Base-by-base conservation (phyloP, 805 yeast species). In the Pichia deserticola region DNA sequence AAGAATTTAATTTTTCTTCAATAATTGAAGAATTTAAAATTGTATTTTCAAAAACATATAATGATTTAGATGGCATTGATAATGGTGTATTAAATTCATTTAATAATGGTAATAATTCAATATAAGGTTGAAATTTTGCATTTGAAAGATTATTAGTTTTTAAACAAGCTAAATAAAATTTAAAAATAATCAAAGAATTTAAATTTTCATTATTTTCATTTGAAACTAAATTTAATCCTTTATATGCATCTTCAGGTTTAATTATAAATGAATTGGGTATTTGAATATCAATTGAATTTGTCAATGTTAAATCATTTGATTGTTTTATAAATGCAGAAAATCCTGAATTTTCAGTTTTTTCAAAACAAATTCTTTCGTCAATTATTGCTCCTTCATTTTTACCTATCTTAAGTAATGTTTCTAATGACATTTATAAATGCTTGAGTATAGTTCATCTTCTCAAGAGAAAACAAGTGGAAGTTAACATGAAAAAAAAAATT, bases 11-110 rank as follows among this genome's bases (percentile, higher is more conserved):
- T 46, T 77, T 75, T 11, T 66, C 67, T 30, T 70, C 70, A 20
- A 81, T 66, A 1, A 81, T 77, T 46, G 64, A 60, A 85, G 87
- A 1, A 90, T 83, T 0, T 87, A 89, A 36, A 67, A 66, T 10
- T 85, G 62, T 43, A 72, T 60, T 7, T 61, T 59, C 49, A 27
- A 42, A 53, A 28, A 53, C 51, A 12, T 45, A 35, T 7, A 79
- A 65, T 37, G 83, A 85, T 3, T 67, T 66, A 0, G 72, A 63
- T 45, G 68, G 64, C 82, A 86, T 87, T 49, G 78, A 75, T 42
- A 81, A 72, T 1, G 96, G 95, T 9, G 84, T 74, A 20, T 74
- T 71, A 36, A 82, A 73, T 11, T 72, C 66, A 57, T 65, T 29
- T 60, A 62, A 5, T 0, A 64, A 38, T 1, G 88, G 86, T 11